A percentile compares a stretch with the other conserved stretches of the same genome.
Conservation (phyloP, 192 early-diverging fungal species). For the Dimargaris cristalligena region DNA sequence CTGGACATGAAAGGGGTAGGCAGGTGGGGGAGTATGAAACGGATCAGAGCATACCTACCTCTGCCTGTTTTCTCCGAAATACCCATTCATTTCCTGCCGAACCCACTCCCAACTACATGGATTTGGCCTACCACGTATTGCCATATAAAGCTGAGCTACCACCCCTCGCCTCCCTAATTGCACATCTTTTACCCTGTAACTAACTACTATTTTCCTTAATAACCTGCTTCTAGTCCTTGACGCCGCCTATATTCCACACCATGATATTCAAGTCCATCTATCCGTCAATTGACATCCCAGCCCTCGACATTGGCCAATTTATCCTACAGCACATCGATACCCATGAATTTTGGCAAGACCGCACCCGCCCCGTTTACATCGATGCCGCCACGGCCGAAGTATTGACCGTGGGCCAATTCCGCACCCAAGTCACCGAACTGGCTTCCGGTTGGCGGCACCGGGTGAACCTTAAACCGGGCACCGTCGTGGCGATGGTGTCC, state of each 20-base stretch:
- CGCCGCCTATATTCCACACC: background rate
- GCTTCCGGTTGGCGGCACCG: constrained; percentile 5
- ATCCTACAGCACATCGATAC: constrained; percentile 18
- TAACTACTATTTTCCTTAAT: too few relatives aligned
- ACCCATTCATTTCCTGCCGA: too few relatives aligned
- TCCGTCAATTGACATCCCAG: constrained; percentile 16
- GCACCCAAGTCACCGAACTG: constrained; percentile 48
- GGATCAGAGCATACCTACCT: too few relatives aligned
- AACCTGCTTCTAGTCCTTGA: too few relatives aligned
- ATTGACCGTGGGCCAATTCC: constrained; percentile 31
- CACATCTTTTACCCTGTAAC: too few relatives aligned
- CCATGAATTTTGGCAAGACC: constrained; percentile 15
- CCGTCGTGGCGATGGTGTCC: constrained; percentile 1
- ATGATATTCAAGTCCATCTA: constrained; percentile 25
- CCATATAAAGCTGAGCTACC: too few relatives aligned
- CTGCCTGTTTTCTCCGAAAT: too few relatives aligned
- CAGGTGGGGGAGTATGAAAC: too few relatives aligned
- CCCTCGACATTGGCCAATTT: constrained; percentile 24
- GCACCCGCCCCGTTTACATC: constrained; percentile 20
- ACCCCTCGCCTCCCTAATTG: too few relatives aligned
- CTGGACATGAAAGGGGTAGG: too few relatives aligned
- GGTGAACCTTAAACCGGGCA: background rate
- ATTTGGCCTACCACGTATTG: too few relatives aligned
- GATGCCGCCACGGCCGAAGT: constrained; percentile 41
- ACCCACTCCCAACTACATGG: too few relatives aligned